Base-by-base conservation (phyloP, 176 grass and related monocot species). In the Luzula sylvatica region DNA sequence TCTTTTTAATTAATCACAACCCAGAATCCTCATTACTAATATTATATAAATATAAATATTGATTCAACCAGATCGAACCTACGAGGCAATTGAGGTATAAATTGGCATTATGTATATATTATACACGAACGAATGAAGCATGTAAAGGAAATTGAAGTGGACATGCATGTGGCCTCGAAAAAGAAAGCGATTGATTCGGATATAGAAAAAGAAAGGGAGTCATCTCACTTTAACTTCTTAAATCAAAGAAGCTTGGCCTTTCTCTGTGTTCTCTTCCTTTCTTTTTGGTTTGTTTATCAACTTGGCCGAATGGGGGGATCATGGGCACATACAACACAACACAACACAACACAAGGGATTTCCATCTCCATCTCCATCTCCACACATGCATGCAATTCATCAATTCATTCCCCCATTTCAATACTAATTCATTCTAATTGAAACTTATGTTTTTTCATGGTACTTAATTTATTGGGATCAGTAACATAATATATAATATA, bases 231-330 rank as follows among this genome's bases (percentile, higher is more conserved):
- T 60, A 19, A 25, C 15, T 60, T 15, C 20, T 43, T 25, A 8
- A 26, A 60, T 44, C 17, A 55, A 55, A 60, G 56, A 62, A 62
- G 55, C 7, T 58, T 58, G 55, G 55, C 55, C 23, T 58, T 58
- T 58, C 30, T 58, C 15, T 40, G 32, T 62, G 58, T 62, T 59
- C 40, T 19, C 55, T 23, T 24, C 22, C 55, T 23, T 59, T 59
- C 19, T 59, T 62, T 62, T 62, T 39, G 58, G 23, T 62, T 62
- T 47, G 41, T 62, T 62, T 42, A 61, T 17, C 38, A 62, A 11
- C 18, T 46, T 39, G 41, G 45, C 42, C 20, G 40, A 61, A 62
- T 62, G 58, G 23, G 58, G 41, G n/a, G 40, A 8, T 29, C 38
- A 46, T 47, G 58, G 42, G 58, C 9, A 39, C 42, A 47, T 15